phyloP scores from a whole-genome alignment of 2,329 filamentous ascomycete species.

The Arachnomyces sp. region DNA sequence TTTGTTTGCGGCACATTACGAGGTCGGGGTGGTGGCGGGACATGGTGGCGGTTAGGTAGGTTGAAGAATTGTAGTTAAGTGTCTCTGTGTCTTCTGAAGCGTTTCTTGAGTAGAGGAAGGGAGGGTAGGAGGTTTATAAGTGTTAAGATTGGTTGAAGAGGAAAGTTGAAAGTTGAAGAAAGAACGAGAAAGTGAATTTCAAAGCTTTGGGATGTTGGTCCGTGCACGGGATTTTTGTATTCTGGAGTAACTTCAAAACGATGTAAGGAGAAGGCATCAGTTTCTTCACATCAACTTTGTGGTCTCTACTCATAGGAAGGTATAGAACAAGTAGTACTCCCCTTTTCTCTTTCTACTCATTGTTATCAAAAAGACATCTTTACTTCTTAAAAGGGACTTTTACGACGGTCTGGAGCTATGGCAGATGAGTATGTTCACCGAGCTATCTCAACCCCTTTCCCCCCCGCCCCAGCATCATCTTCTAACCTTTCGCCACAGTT shows the following conservation, averaged over 20 bases:
- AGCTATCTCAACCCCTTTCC: background rate
- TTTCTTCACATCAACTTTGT: background rate
- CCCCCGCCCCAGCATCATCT: background rate
- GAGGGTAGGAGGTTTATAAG: too few relatives aligned
- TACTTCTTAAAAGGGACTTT: background rate
- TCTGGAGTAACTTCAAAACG: background rate
- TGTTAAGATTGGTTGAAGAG: too few relatives aligned
- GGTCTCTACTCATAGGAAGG: too few relatives aligned
- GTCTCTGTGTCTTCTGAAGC: too few relatives aligned
- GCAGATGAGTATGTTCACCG: conserved; percentile 8
- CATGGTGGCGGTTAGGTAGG: conserved; percentile 54
- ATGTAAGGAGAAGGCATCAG: background rate
- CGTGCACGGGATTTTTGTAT: conserved; percentile 1
- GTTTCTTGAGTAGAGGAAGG: too few relatives aligned
- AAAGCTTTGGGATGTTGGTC: conserved; percentile 1
- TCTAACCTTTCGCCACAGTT: conserved; percentile 17
- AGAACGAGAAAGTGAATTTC: background rate
- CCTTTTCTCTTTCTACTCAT: too few relatives aligned
- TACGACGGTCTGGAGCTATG: conserved; percentile 3
- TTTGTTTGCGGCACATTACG: conserved; percentile 98
- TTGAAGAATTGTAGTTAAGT: too few relatives aligned
- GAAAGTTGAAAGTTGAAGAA: conserved; percentile 3
- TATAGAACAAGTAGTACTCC: too few relatives aligned
- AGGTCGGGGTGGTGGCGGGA: conserved; percentile 96
- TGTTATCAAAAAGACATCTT: too few relatives aligned